Base-by-base conservation (phyloP, 2,329 filamentous ascomycete species). In the Neofusicoccum parvum region DNA sequence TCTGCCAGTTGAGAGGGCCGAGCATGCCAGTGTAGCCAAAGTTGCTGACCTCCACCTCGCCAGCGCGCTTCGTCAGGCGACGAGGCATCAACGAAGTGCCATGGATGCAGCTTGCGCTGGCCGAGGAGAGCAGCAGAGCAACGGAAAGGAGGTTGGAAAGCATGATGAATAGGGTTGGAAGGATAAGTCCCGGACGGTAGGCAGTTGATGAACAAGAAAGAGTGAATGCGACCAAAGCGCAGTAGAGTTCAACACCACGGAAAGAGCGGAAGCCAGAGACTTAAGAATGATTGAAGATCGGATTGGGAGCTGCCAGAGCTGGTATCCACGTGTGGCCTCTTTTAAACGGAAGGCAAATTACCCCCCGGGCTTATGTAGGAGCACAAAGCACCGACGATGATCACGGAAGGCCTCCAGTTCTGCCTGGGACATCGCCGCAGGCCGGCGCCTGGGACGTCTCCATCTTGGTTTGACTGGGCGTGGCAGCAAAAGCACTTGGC, bases 1-100 rank as follows among this genome's bases (percentile, higher is more conserved):
- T 75, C 43, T 81, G 79, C 85, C 85, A 87, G 73, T 83, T 84
- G 64, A 85, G 74, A 0, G 85, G 85, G 5, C 85, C 85, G 45
- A 75, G 70, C 4, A 73, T 63, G 56, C 76, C 77, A 37, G 76
- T 76, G 72, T 82, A 83, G 49, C 78, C 79, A 65, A 81, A 83
- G 7, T 69, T 72, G n/a, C 74, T 68, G 58, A 75, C 71, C 56
- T 71, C 68, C 37, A 80, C 72, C 23, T 71, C 68, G 5, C 74
- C 75, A 11, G 56, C 56, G 5, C 72, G 72, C 20, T 49, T 49
- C 50, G 70, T 69, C 34, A 74, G 67, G 70, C 75, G 74, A 56
- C 64, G 37, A 48, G 56, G 56, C 69, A 76, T 71, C 69, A 74
- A 68, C 72, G 72, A 75, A 15, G 82, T 80, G 60, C 80, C 80